Conservation (phyloP, 495 filamentous ascomycete species). For the Elaphomyces granulatus region DNA sequence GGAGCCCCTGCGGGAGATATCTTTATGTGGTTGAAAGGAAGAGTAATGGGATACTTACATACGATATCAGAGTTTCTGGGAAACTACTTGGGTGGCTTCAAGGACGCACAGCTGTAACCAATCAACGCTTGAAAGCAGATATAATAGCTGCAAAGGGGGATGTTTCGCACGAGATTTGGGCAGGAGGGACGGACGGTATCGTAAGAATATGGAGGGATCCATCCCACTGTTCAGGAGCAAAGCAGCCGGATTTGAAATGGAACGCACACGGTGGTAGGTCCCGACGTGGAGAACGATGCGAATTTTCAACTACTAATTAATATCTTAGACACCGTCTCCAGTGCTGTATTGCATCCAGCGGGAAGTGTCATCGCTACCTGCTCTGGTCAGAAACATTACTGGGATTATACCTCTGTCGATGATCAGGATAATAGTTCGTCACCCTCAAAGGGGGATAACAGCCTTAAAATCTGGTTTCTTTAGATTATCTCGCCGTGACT, state of each 20-base stretch:
- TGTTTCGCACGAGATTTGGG: conserved; percentile 64
- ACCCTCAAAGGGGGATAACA: conserved; percentile 33
- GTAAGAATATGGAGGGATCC: conserved; percentile 64
- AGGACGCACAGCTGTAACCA: conserved; percentile 55
- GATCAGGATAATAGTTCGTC: conserved; percentile 2
- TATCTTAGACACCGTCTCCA: conserved; percentile 40
- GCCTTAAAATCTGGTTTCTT: conserved; percentile 48
- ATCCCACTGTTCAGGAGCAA: conserved; percentile 36
- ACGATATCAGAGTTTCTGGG: conserved; percentile 66
- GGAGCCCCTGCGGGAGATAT: conserved; percentile 81
- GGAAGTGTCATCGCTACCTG: conserved; percentile 61
- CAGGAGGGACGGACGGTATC: conserved; percentile 62
- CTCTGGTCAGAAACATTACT: conserved; percentile 42
- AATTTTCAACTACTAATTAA: neutral
- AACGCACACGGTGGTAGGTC: conserved; percentile 38
- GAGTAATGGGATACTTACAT: conserved; percentile 58
- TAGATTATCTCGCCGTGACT: too few species aligned
- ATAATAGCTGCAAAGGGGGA: conserved; percentile 31
- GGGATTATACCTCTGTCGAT: conserved; percentile 7
- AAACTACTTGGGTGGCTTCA: conserved; percentile 52
- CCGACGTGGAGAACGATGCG: too few species aligned
- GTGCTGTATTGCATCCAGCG: conserved; percentile 48
- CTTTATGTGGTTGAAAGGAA: conserved; percentile 75
- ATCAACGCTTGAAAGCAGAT: conserved; percentile 69
- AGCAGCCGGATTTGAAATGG: conserved; percentile 44